Conservation (phyloP, 2,329 filamentous ascomycete genomes). For the Uncinocarpus reesii region DNA sequence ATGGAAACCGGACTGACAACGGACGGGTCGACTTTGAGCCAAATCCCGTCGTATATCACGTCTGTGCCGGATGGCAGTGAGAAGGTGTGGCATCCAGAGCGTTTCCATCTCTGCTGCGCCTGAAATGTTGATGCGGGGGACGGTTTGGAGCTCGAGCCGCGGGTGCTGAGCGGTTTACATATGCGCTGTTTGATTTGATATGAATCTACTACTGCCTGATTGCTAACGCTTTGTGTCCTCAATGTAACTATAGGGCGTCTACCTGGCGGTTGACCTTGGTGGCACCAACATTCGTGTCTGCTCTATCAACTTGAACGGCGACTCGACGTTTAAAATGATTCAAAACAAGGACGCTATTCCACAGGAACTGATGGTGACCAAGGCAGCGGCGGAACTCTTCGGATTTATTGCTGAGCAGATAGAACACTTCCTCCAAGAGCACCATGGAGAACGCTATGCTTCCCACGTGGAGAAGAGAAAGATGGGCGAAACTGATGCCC, state of each 20-base stretch:
- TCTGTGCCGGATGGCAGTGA: slow-evolving; percentile 93
- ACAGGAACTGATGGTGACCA: slow-evolving; percentile 76
- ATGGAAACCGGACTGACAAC: slow-evolving; percentile 76
- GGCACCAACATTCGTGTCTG: slow-evolving; percentile 98
- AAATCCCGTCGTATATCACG: slow-evolving; percentile 96
- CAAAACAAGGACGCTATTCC: slow-evolving; percentile 90
- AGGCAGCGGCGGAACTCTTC: slow-evolving; percentile 79
- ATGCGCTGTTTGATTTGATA: slow-evolving; percentile 16
- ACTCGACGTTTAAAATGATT: slow-evolving; percentile 87
- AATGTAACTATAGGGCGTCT: slow-evolving; percentile 61
- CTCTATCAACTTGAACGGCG: slow-evolving; percentile 84
- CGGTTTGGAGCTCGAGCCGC: too few species aligned
- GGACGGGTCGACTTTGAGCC: slow-evolving; percentile 72
- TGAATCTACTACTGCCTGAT: too few species aligned
- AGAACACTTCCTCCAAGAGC: slow-evolving; percentile 71
- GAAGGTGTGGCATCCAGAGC: slow-evolving; percentile 52
- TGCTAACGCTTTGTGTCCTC: slow-evolving; percentile 11
- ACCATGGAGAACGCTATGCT: slow-evolving; percentile 80
- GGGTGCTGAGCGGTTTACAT: too few species aligned
- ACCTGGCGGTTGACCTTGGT: slow-evolving; percentile 93
- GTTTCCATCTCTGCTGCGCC: not conserved
- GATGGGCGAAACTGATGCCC: slow-evolving; percentile 49
- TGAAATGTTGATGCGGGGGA: slow-evolving; percentile 7
- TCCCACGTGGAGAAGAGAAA: slow-evolving; percentile 55
- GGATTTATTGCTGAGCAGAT: slow-evolving; percentile 88